Base-by-base conservation (phyloP, 176 grass and related monocot species). In the Carex kokanica region DNA sequence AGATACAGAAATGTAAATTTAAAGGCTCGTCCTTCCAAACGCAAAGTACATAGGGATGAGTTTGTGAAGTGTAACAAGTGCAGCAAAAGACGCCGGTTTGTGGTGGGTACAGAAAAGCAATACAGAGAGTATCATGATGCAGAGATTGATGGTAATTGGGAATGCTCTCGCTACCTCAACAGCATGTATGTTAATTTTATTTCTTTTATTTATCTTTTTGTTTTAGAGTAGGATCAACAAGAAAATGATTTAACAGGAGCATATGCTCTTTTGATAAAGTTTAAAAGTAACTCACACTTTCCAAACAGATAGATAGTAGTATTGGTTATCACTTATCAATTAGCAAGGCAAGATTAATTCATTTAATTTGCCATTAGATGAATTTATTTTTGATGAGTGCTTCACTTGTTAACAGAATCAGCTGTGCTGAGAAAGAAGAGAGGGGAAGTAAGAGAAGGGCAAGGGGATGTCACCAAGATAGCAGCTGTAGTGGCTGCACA, bases 391-490 rank as follows among this genome's bases (percentile, higher is more conserved):
- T 27, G 51, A 21, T 52, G 45, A 52, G 5, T 25, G 70, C 8
- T 81, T 80, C 40, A 60, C 57, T 62, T 43, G 15, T 82, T 41
- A 77, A 9, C 88, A 99, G 93, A 11, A 62, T 93, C 25, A 90
- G 47, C 55, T 99, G 97, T 14, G 89, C 90, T 4, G 93, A 93
- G 16, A 93, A 93, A 17, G 97, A 99, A 86, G 97, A 99, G 86
- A 85, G 97, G 47, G 89, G 84, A 0, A 95, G 91, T 83, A 91
- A 91, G 65, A 99, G 90, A 90, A 86, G 88, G 31, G 56, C 93
- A 17, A 83, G 93, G 63, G 91, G 97, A 18, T 99, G 97, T 69
- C 73, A 74, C 1, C 88, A 88, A n/a, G 53, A 87, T 0, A 74
- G 86, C 2, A 89, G 85, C 1, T 99, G 97, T 85, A 64, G 63